Base-by-base conservation (phyloP, 345 rosid genomes). In the Hibiscus syriacus region DNA sequence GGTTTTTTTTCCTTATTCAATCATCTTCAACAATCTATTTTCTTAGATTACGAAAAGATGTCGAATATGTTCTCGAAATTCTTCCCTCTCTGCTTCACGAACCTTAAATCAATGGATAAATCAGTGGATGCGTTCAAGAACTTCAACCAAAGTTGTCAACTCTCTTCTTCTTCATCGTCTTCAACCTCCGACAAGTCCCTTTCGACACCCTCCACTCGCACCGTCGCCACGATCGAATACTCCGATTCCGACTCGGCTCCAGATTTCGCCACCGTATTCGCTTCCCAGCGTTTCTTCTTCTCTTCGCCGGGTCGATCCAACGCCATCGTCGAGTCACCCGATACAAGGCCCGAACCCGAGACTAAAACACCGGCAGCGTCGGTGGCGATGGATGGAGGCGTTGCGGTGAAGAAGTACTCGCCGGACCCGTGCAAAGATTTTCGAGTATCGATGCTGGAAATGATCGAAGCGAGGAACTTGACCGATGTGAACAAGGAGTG, bases 261-360 rank as follows among this genome's bases (percentile, higher is more conserved):
- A 3, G 95, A 92, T 75, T 70, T 92, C 56, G 75, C 97, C 63
- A 73, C 93, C 56, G 72, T 84, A 16, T 83, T 81, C 19, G 93
- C 97, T 63, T 90, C 98, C 48, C 89, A 77, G n/a, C 96, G 97
- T 69, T 87, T 92, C 80, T 93, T 93, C 79, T 84, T 86, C 84
- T 87, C 98, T 72, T 90, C 96, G 17, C 98, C 97, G 0, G 98
- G 97, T 62, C 82, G 69, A 1, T 90, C 98, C 73, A 93, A 90
- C 81, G 85, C 98, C 77, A 90, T 93, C 72, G 70, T 83, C 3
- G 90, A 88, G 74, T 83, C 96, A 5, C 65, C 78, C 8, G 71
- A 66, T 39, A 13, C 67, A 58, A 67, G 46, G 29, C 67, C 67
- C 13, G 38, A 46, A 34, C 20, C 61, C 16, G 50, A 20, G 17